Conservation (phyloP, 441 rosid genomes). For the Dalechampia spathulata region DNA sequence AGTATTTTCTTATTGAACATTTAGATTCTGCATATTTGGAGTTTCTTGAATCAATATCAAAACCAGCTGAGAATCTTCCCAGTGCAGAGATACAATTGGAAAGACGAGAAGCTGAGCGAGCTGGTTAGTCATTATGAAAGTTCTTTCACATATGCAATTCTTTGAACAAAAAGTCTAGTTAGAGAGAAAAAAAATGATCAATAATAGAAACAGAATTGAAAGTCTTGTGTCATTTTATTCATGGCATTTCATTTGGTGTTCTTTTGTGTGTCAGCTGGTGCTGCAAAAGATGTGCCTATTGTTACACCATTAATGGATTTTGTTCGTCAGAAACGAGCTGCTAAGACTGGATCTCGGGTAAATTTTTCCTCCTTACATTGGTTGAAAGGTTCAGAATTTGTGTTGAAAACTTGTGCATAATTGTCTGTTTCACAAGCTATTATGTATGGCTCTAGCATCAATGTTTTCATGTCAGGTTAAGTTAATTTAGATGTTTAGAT, state of each 20-base stretch:
- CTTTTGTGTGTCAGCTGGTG: slow-evolving; percentile 26
- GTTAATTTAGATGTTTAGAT: not conserved
- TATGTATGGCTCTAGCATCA: not conserved
- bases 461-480: not conserved
- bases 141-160: not conserved
- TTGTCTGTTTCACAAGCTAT: not conserved
- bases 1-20: slow-evolving; percentile 21
- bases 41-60: slow-evolving; percentile 58
- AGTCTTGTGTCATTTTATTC: slow-evolving; percentile 5
- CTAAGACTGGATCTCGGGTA: slow-evolving; percentile 64
- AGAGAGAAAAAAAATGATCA: slow-evolving; percentile 35
- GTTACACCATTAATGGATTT: slow-evolving; percentile 76
- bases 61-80: slow-evolving; percentile 80
- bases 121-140: slow-evolving; percentile 40
- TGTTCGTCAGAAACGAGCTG: slow-evolving; percentile 73
- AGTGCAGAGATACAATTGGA: slow-evolving; percentile 82
- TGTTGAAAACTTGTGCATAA: not conserved
- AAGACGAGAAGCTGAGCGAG: slow-evolving; percentile 74
- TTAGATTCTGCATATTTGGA: slow-evolving; percentile 75
- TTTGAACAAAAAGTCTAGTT: not conserved
- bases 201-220: not conserved
- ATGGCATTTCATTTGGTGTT: slow-evolving; percentile 7
- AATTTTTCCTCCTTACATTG: not conserved
- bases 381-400: not conserved
- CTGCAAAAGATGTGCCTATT: slow-evolving; percentile 42